Base-by-base conservation (phyloP, 345 rosid genomes). In the Lepidium sativum region DNA sequence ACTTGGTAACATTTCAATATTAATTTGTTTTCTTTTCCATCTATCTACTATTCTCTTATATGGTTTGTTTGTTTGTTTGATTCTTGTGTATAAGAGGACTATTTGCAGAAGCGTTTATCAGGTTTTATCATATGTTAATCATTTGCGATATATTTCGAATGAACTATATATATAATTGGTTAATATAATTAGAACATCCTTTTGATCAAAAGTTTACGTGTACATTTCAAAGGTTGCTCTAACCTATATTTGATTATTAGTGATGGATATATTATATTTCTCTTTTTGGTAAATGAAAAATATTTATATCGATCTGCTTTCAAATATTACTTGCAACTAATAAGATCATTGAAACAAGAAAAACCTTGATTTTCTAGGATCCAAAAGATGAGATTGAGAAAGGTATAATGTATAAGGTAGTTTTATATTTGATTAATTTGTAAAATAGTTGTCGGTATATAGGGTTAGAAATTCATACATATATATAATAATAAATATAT, bases 301-400 rank as follows among this genome's bases (percentile, higher is more conserved):
- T 0, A 3, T 8, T 18, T 9, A n/a, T 43, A 27, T 25, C 31
- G 31, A 37, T 13, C 15, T 3, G 17, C 29, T 29, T 63, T 20
- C 1, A 14, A n/a, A 48, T 31, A 47, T 18, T 31, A 37, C 7
- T 41, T 55, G 32, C 39, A 63, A 54, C 12, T 47, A n/a, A 6
- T 11, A 63, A 35, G 56, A 71, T 45, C n/a, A 38, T 9, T 55
- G 48, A 63, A 45, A 27, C 25, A 20, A 43, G 34, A 43, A 21
- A 21, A 21, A 42, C 31, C 4, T 51, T 51, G 13, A 51, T 33
- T 42, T 8, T 65, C 27, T 39, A 89, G 97, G 84, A 87, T 34
- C 77, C 80, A 3, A 82, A 79, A 50, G 79, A 81, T 65, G 97
- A 91, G 79, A 74, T 80, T 37, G 91, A 84, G 49, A 86, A 86